These are phyloP conservation scores for Cucumis sativus DNA, from an alignment of 306 rosid species.

Conservation along the genomic window DNA sequence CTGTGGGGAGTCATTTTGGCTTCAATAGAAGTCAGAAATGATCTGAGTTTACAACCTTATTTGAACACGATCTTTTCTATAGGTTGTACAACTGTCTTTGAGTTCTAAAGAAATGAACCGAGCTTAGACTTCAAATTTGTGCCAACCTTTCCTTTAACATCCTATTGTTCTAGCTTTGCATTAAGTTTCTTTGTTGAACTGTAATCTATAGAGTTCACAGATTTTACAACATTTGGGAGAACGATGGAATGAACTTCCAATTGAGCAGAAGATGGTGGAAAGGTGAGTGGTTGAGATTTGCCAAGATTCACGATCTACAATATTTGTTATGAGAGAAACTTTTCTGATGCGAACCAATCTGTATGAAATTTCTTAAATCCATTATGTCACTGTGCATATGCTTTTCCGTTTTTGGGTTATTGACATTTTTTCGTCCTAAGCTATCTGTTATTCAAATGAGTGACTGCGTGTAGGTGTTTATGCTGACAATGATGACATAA, in stretches of 20 bases:
- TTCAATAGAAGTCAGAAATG: background rate
- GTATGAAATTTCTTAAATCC: background rate
- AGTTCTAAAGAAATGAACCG: background rate
- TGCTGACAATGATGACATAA: conserved; percentile 48
- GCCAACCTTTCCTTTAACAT: background rate
- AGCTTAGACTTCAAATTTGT: background rate
- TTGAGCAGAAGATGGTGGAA: background rate
- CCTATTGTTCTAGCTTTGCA: background rate
- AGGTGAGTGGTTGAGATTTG: background rate
- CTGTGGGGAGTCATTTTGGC: background rate
- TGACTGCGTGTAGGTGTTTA: conserved; percentile 51
- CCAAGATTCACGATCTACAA: background rate
- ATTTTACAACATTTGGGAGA: background rate
- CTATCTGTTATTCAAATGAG: background rate
- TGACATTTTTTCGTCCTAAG: background rate
- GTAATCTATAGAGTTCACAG: background rate
- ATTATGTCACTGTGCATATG: background rate
- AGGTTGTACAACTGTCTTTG: background rate
- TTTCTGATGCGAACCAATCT: background rate
- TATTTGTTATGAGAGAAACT: background rate
- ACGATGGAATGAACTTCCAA: background rate
- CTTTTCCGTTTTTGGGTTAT: background rate
- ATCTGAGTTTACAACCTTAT: background rate
- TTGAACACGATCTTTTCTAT: background rate
- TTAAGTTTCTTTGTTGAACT: background rate